phyloP scores from a whole-genome alignment of 1,284 basidiomycete genomes.

The Heterobasidion occidentale region DNA sequence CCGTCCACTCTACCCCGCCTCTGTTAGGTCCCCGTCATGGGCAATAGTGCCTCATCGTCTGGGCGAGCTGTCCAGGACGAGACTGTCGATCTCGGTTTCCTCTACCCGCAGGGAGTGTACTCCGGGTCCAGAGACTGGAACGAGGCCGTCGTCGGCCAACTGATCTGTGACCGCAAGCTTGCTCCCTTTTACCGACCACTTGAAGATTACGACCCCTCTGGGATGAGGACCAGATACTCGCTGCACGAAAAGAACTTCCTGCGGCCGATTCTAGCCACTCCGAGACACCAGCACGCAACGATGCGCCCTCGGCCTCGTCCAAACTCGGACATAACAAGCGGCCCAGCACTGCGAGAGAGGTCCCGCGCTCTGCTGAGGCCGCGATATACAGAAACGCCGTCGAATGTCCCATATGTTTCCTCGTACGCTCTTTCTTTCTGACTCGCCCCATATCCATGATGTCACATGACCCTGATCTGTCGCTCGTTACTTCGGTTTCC shows the following conservation, averaged over 20 bases:
- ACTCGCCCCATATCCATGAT: slow-evolving; percentile 8
- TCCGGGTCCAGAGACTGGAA: slow-evolving; percentile 87
- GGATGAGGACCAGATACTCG: slow-evolving; percentile 78
- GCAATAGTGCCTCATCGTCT: slow-evolving; percentile 69
- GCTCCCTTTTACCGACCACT: slow-evolving; percentile 95
- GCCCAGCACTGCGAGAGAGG: slow-evolving; percentile 45
- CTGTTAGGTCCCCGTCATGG: slow-evolving; percentile 38
- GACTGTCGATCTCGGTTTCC: slow-evolving; percentile 74
- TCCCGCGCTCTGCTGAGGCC: slow-evolving; percentile 55
- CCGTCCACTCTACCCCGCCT: neutral
- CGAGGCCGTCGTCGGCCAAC: slow-evolving; percentile 76
- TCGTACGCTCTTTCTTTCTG: slow-evolving; percentile 53
- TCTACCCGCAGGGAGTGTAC: slow-evolving; percentile 87
- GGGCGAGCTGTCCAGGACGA: slow-evolving; percentile 67
- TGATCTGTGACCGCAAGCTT: slow-evolving; percentile 82
- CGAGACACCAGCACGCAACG: slow-evolving; percentile 18
- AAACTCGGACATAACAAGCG: slow-evolving; percentile 38
- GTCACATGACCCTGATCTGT: slow-evolving; percentile 3
- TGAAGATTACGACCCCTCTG: slow-evolving; percentile 87
- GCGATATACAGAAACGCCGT: slow-evolving; percentile 79
- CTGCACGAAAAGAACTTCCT: slow-evolving; percentile 60
- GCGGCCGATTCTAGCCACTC: slow-evolving; percentile 32
- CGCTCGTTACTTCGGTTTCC: slow-evolving; percentile 8
- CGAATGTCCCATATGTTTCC: slow-evolving; percentile 99
- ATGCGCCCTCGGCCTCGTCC: slow-evolving; percentile 17